phyloP scores from a whole-genome alignment of 169 alveolate species.

The Neospora caninum region DNA sequence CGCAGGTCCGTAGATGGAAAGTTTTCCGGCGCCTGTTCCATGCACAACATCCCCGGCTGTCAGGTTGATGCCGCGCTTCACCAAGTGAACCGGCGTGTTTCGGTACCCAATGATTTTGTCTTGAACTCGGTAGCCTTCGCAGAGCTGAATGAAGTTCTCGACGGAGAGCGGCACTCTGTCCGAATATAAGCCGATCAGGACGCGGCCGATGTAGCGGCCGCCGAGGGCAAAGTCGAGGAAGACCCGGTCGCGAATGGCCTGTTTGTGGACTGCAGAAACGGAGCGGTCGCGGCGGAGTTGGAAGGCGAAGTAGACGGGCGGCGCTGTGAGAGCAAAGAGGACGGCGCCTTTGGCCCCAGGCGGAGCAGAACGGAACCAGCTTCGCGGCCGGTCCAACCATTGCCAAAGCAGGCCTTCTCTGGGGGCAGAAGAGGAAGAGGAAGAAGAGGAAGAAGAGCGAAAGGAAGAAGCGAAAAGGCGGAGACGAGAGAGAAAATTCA shows the following conservation, averaged over 20 bases:
- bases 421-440: not conserved
- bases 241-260: conserved; percentile 47
- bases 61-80: conserved; percentile 25
- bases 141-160: conserved; percentile 70
- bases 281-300: not conserved
- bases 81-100: conserved; percentile 45
- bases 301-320: not conserved
- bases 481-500: not conserved
- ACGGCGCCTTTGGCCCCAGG: not conserved
- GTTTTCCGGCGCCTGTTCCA: not conserved
- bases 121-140: conserved; percentile 63
- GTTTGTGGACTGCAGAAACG: not conserved
- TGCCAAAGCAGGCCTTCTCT: conserved; percentile 5
- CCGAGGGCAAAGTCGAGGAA: conserved; percentile 67
- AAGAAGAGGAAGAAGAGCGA: not conserved
- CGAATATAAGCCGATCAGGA: conserved; percentile 64
- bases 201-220: conserved; percentile 61
- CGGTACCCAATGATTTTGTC: conserved; percentile 59
- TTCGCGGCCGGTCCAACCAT: not conserved
- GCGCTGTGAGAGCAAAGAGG: not conserved
- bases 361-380: not conserved
- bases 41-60: conserved; percentile 56
- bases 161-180: conserved; percentile 56
- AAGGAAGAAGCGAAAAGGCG: not conserved
- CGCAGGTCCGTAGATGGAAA: conserved; percentile 12